phyloP scores from a whole-genome alignment of 257 asterid species.

The Ocimum tenuiflorum region DNA sequence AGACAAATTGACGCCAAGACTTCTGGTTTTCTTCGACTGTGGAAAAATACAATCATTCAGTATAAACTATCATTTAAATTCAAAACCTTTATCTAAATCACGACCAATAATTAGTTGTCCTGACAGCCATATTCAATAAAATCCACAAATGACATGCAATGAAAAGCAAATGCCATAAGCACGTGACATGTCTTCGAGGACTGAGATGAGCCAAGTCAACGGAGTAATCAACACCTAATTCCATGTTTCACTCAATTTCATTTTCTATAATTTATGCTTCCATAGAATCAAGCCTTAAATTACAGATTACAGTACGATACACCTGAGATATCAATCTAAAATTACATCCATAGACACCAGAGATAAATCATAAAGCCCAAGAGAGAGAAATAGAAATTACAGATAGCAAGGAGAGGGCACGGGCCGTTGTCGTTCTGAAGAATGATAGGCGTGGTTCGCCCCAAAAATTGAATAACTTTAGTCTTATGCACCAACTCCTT shows the following conservation, averaged over 20 bases:
- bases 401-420: constrained; percentile 95
- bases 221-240: background rate
- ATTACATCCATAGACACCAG: background rate
- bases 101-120: background rate
- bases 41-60: background rate
- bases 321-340: background rate
- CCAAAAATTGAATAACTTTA: constrained; percentile 72
- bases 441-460: constrained; percentile 68
- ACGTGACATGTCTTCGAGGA: background rate
- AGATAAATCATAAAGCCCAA: constrained; percentile 25
- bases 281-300: background rate
- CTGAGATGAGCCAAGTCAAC: background rate
- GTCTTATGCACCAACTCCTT: constrained; percentile 60
- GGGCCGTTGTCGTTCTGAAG: constrained; percentile 98
- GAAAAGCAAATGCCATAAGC: background rate
- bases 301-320: background rate
- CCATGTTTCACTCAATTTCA: constrained; percentile 1
- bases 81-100: background rate
- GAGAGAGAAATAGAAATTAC: constrained; percentile 32
- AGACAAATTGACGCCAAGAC: background rate
- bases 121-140: constrained; percentile 9
- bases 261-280: background rate
- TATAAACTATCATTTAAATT: constrained; percentile 9
- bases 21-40: background rate
- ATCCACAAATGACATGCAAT: background rate